Percentiles rank a stretch among this genome's conserved stretches.
Conservation (phyloP, 495 filamentous ascomycete species). For the Halenospora varia region DNA sequence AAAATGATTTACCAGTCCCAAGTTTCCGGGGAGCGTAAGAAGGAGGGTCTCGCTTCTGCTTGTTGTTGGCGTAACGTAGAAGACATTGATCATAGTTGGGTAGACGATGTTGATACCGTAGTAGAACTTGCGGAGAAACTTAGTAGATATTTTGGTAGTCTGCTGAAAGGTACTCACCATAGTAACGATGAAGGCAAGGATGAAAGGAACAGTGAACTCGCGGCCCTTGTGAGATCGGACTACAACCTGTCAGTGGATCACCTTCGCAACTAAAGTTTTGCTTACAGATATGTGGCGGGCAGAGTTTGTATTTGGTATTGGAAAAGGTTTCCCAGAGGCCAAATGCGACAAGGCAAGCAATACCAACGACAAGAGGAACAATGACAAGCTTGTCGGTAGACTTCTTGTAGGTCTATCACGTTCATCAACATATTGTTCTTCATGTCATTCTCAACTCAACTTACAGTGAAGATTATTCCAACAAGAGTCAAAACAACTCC, state of each 20-base stretch:
- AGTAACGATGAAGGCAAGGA: slow-evolving; percentile 24
- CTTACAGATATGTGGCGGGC: background rate
- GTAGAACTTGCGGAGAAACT: slow-evolving; percentile 5
- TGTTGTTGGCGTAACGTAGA: slow-evolving; percentile 24
- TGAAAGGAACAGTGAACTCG: slow-evolving; percentile 28
- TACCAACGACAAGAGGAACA: no score
- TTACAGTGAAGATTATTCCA: no score
- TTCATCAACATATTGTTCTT: no score
- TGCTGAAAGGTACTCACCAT: slow-evolving; percentile 13
- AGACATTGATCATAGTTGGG: slow-evolving; percentile 27
- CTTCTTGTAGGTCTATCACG: no score
- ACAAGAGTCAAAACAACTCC: no score
- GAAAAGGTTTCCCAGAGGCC: background rate
- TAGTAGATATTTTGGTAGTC: background rate
- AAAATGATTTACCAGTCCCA: slow-evolving; percentile 21
- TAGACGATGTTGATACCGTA: slow-evolving; percentile 29
- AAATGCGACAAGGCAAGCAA: no score
- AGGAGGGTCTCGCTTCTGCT: slow-evolving; percentile 14
- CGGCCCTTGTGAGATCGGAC: slow-evolving; percentile 9
- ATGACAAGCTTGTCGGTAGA: no score
- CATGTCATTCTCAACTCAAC: no score
- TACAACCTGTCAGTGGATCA: background rate
- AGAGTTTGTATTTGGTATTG: background rate
- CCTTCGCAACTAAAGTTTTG: background rate
- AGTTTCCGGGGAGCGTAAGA: slow-evolving; percentile 26